These are phyloP conservation scores for Geotrichum candidum DNA, from an alignment of 1,139 yeast genomes.

Conservation along the genomic window DNA sequence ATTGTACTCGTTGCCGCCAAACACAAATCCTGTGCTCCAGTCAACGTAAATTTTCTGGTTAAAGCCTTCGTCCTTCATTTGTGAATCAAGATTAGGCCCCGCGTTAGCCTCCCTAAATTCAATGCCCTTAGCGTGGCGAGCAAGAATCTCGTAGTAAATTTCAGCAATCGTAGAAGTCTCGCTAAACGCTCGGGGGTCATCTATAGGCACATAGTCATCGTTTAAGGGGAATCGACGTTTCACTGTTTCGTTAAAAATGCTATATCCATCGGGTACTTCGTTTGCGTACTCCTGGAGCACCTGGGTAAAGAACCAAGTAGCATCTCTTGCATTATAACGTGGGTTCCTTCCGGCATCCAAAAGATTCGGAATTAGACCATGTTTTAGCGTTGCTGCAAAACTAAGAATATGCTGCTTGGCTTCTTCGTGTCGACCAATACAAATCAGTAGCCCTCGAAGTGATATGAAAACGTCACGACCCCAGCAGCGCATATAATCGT, in stretches of 20 bases:
- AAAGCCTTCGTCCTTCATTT: conserved; percentile 90
- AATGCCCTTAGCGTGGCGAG: conserved; percentile 84
- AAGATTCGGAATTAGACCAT: conserved; percentile 89
- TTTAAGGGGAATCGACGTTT: conserved; percentile 84
- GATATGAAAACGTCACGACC: conserved; percentile 94
- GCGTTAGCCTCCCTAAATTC: conserved; percentile 93
- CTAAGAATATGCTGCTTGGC: conserved; percentile 78
- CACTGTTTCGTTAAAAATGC: conserved; percentile 64
- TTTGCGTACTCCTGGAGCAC: conserved; percentile 74
- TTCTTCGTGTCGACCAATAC: conserved; percentile 71
- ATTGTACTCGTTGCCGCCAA: conserved; percentile 87
- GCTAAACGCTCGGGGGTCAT: conserved; percentile 70
- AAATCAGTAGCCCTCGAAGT: conserved; percentile 70
- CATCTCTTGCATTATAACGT: conserved; percentile 92
- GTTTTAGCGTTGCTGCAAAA: conserved; percentile 88
- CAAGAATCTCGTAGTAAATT: conserved; percentile 70
- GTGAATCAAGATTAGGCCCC: conserved; percentile 79
- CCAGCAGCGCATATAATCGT: conserved; percentile 95
- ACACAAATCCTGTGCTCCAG: conserved; percentile 81
- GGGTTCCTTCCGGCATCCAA: conserved; percentile 92
- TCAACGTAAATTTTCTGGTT: conserved; percentile 75
- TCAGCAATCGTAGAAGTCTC: conserved; percentile 67
- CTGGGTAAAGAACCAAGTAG: conserved; percentile 91
- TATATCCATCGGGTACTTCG: conserved; percentile 62
- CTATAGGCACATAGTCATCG: conserved; percentile 66